Evolutionary conservation across 2,329 filamentous ascomycete species (phyloP).

Genomic region (Fusarium sororula): DNA sequence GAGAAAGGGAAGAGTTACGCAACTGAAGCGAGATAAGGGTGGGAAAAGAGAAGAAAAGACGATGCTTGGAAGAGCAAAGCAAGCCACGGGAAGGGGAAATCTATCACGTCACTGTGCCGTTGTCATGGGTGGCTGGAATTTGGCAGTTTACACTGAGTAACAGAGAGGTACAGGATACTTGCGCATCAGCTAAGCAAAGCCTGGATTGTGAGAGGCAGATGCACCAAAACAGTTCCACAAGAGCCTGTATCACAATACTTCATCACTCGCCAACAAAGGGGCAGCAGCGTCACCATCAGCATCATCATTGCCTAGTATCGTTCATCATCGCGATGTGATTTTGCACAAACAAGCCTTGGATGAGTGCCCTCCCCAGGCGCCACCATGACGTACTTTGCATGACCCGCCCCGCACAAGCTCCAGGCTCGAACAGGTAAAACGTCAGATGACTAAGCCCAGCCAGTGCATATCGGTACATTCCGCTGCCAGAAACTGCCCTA

Average conservation of each 20-base stretch:
- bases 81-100: conserved; percentile 34
- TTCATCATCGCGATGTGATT: conserved; percentile 37
- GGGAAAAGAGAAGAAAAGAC: conserved; percentile 23
- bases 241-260: conserved; percentile 10
- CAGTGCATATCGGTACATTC: neutral
- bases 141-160: conserved; percentile 14
- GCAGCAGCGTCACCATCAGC: conserved; percentile 33
- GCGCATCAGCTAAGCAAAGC: conserved; percentile 21
- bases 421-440: conserved; percentile 31
- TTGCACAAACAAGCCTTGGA: conserved; percentile 30
- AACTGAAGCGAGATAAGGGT: conserved; percentile 9
- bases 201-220: neutral
- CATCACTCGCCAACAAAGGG: neutral
- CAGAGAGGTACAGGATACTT: conserved; percentile 27
- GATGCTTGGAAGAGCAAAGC: neutral
- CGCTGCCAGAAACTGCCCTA: conserved; percentile 8
- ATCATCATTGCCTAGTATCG: conserved; percentile 33
- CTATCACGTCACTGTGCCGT: conserved; percentile 44
- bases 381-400: conserved; percentile 39
- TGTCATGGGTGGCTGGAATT: conserved; percentile 35
- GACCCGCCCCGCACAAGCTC: conserved; percentile 35
- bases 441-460: conserved; percentile 14
- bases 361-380: conserved; percentile 20
- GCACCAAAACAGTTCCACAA: conserved; percentile 14
- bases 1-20: neutral